Conservation (phyloP, 371 early-diverging fungal genomes). For the Mortierella sp. region DNA sequence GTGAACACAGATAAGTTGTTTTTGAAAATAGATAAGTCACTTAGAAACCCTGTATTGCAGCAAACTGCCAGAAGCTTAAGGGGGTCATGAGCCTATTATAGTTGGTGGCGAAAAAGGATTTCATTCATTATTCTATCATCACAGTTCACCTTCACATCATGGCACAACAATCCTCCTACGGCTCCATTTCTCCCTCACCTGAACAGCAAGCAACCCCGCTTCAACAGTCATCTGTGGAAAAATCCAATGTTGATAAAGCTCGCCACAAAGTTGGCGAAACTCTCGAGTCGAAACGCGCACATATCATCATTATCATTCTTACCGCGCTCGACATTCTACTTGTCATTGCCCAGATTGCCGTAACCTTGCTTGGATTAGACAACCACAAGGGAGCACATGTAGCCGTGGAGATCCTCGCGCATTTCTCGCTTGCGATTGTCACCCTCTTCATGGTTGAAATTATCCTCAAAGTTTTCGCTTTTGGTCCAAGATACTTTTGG, state of each 20-base stretch:
- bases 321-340: conserved; percentile 44
- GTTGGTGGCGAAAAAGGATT: too few relatives aligned
- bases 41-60: too few relatives aligned
- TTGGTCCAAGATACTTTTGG: conserved; percentile 50
- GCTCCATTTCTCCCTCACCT: conserved; percentile 40
- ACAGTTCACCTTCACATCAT: conserved; percentile 5
- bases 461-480: conserved; percentile 45
- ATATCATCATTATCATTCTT: conserved; percentile 39
- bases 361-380: conserved; percentile 42
- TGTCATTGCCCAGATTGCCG: conserved; percentile 50
- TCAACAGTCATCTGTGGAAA: neutral
- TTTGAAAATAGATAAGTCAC: neutral
- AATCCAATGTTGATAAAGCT: conserved; percentile 6
- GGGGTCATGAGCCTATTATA: too few relatives aligned
- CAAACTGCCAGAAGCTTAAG: too few relatives aligned
- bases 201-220: conserved; percentile 4
- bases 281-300: conserved; percentile 48
- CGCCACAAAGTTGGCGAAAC: conserved; percentile 41
- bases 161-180: conserved; percentile 40
- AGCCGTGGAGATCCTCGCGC: conserved; percentile 40
- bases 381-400: conserved; percentile 28
- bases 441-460: conserved; percentile 50
- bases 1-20: neutral
- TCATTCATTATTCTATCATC: neutral
- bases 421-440: conserved; percentile 46